Conservation (phyloP, 371 early-diverging fungal genomes). For the Chytridium lagenaria region DNA sequence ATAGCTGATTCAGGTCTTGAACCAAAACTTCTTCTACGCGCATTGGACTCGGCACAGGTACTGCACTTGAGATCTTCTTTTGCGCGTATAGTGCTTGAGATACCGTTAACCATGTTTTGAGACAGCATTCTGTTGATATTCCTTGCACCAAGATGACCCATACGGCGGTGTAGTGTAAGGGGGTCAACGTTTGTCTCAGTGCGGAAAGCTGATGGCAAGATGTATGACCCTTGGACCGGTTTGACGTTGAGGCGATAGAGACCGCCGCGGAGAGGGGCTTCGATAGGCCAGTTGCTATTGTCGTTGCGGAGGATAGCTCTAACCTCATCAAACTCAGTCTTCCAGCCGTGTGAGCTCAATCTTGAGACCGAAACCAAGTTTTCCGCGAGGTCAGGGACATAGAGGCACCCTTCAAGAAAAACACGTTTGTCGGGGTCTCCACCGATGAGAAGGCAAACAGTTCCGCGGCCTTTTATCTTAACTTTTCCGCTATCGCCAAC, state of each 20-base stretch:
- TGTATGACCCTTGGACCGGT: not conserved
- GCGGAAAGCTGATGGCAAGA: not conserved
- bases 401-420: not conserved
- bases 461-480: not conserved
- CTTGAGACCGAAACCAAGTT: not conserved
- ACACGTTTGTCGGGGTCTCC: not conserved
- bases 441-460: not conserved
- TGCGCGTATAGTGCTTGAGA: not conserved
- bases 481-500: not conserved
- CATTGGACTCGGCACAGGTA: not conserved
- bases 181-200: not conserved
- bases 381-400: not conserved
- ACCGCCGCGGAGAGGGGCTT: not conserved
- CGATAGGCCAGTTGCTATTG: not conserved
- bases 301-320: not conserved
- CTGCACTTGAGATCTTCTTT: not conserved
- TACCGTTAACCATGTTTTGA: not conserved
- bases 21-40: not conserved
- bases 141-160: not conserved
- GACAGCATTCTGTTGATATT: not conserved
- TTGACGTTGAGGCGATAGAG: not conserved
- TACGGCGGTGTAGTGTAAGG: not conserved
- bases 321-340: not conserved
- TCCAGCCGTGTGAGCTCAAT: not conserved
- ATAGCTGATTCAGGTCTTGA: not conserved